phyloP scores from a whole-genome alignment of 768 basidiomycete species.

The Tylopilus subfusipes region DNA sequence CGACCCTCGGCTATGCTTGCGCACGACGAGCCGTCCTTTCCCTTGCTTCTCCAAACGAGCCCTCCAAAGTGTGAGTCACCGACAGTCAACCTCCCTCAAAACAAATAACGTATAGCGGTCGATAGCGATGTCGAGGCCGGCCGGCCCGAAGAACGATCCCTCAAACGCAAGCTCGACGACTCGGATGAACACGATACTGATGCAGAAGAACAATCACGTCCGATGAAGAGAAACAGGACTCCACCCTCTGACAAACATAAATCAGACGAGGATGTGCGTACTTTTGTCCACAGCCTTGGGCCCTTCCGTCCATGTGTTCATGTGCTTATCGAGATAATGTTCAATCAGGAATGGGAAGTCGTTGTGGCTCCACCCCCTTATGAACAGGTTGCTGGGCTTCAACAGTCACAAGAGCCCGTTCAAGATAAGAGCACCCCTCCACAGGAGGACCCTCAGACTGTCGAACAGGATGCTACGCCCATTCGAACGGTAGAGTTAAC shows the following conservation, averaged over 20 bases:
- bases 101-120: constrained; percentile 25
- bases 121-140: constrained; percentile 32
- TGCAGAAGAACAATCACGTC: constrained; percentile 27
- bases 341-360: constrained; percentile 32
- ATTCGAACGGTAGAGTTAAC: constrained; percentile 14
- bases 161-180: constrained; percentile 32
- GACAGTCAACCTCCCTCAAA: constrained; percentile 29
- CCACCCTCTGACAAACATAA: constrained; percentile 35
- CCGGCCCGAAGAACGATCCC: constrained; percentile 27
- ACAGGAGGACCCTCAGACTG: neutral
- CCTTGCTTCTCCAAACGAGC: constrained; percentile 16
- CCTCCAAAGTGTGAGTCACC: constrained; percentile 31
- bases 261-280: constrained; percentile 29
- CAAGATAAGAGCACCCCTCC: constrained; percentile 8
- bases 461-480: constrained; percentile 3
- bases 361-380: constrained; percentile 31
- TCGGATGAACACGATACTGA: constrained; percentile 25
- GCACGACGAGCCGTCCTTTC: constrained; percentile 37
- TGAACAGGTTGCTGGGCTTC: constrained; percentile 16
- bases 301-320: constrained; percentile 1
- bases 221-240: constrained; percentile 40
- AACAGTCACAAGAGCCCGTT: constrained; percentile 6
- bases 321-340: constrained; percentile 23
- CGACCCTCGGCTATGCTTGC: constrained; percentile 56
- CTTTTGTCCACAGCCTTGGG: neutral